Conservation (phyloP, 129 eudicot genomes). For the Chrysanthemum seticuspe region DNA sequence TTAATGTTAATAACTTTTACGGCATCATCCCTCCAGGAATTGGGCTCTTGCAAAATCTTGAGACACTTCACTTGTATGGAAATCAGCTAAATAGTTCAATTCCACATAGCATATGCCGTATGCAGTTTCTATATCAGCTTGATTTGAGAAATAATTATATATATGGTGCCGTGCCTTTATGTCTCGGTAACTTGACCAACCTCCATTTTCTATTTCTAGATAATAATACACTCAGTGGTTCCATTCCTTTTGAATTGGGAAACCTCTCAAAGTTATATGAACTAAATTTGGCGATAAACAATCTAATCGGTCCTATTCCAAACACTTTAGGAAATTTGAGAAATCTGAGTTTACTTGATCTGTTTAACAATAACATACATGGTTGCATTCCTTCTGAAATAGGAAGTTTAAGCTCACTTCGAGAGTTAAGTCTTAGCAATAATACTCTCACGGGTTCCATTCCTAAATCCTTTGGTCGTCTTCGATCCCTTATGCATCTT, state of each 20-base stretch:
- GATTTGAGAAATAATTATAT: slow-evolving; percentile 15
- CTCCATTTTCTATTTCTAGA: not conserved
- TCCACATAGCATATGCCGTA: slow-evolving; percentile 17
- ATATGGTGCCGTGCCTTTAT: slow-evolving; percentile 27
- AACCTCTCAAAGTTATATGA: slow-evolving; percentile 16
- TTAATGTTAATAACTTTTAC: slow-evolving; percentile 16
- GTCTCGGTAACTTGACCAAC: slow-evolving; percentile 22
- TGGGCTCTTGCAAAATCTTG: slow-evolving; percentile 19
- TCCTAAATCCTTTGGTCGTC: not conserved
- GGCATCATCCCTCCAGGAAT: slow-evolving; percentile 33
- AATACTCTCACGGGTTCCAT: slow-evolving; percentile 24
- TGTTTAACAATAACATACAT: slow-evolving; percentile 13
- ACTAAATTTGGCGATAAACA: slow-evolving; percentile 10
- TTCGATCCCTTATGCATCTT: slow-evolving; percentile 2
- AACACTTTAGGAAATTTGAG: slow-evolving; percentile 27
- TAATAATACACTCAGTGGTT: not conserved
- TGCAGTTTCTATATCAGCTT: slow-evolving; percentile 6
- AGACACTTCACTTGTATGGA: not conserved
- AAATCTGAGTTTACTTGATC: not conserved
- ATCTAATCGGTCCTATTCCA: slow-evolving; percentile 27
- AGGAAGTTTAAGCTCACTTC: slow-evolving; percentile 21
- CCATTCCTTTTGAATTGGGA: slow-evolving; percentile 28
- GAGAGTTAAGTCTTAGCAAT: not conserved
- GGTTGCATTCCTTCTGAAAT: slow-evolving; percentile 36
- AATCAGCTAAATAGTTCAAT: slow-evolving; percentile 18